Evolutionary conservation across 495 filamentous ascomycete species (phyloP).

Genomic region (Melanomma pulvis-pyrius): DNA sequence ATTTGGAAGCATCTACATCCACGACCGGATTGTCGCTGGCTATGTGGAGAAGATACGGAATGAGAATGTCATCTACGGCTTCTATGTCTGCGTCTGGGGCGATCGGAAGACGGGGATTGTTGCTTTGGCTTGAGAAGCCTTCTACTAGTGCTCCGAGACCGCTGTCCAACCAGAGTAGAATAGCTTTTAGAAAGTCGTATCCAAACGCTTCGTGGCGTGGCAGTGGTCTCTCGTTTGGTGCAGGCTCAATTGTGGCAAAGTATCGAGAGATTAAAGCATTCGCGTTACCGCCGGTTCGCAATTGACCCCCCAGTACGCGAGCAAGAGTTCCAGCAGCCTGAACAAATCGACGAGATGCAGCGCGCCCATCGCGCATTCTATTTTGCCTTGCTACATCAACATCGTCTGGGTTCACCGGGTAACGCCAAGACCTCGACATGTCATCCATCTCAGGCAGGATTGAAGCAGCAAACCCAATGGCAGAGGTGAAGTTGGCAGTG

Average conservation of each 20-base stretch:
- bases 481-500: constrained; percentile 51
- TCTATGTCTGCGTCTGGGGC: constrained; percentile 51
- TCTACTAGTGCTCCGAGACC: constrained; percentile 56
- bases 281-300: constrained; percentile 44
- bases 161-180: constrained; percentile 64
- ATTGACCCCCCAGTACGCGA: constrained; percentile 55
- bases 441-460: constrained; percentile 60
- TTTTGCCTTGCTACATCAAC: constrained; percentile 60
- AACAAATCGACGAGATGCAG: constrained; percentile 64
- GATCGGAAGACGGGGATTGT: constrained; percentile 56
- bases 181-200: constrained; percentile 69
- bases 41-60: constrained; percentile 61
- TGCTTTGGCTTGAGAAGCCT: constrained; percentile 56
- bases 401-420: constrained; percentile 59
- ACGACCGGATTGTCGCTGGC: constrained; percentile 54
- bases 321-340: constrained; percentile 68
- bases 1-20: constrained; percentile 63
- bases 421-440: constrained; percentile 59
- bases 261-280: constrained; percentile 40
- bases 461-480: constrained; percentile 53
- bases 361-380: constrained; percentile 60
- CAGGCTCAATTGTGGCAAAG: constrained; percentile 53
- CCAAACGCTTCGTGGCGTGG: constrained; percentile 53
- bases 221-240: constrained; percentile 52
- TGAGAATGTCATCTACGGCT: constrained; percentile 58